phyloP scores from a whole-genome alignment of 75 land plant species.

The Sequoiadendron giganteum region DNA sequence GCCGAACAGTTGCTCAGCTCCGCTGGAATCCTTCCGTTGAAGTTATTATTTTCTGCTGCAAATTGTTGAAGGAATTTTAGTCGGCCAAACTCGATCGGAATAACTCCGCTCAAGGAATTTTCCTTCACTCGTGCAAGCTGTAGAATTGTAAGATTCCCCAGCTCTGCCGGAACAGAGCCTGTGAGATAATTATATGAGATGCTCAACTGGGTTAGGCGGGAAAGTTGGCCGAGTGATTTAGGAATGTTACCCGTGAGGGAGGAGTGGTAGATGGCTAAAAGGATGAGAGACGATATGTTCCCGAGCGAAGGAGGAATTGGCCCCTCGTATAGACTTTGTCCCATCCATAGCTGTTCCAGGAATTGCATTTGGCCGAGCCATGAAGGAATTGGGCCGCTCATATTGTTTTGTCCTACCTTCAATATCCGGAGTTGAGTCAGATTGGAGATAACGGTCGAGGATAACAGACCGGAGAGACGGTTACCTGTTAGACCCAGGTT shows the following conservation, averaged over 20 bases:
- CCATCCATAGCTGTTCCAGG: not conserved
- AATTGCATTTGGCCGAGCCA: not conserved
- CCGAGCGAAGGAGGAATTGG: constrained; percentile 57
- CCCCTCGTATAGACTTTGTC: not conserved
- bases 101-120: constrained; percentile 44
- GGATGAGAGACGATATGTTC: constrained; percentile 26
- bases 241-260: constrained; percentile 68
- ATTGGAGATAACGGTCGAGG: not conserved
- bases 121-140: constrained; percentile 33
- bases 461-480: not conserved
- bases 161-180: constrained; percentile 57
- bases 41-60: constrained; percentile 32
- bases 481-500: not conserved
- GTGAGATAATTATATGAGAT: constrained; percentile 51
- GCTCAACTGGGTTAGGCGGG: constrained; percentile 31
- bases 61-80: constrained; percentile 31
- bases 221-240: constrained; percentile 31
- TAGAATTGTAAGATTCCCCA: constrained; percentile 40
- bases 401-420: not conserved
- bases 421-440: not conserved
- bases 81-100: constrained; percentile 47
- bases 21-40: constrained; percentile 63
- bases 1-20: constrained; percentile 51
- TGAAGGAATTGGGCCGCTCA: not conserved
- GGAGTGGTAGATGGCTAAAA: constrained; percentile 44